Evolutionary conservation across 805 yeast genomes (phyloP), one percentile per base, ranked within the genome.

Genomic region (Kodamaea sagamina): DNA sequence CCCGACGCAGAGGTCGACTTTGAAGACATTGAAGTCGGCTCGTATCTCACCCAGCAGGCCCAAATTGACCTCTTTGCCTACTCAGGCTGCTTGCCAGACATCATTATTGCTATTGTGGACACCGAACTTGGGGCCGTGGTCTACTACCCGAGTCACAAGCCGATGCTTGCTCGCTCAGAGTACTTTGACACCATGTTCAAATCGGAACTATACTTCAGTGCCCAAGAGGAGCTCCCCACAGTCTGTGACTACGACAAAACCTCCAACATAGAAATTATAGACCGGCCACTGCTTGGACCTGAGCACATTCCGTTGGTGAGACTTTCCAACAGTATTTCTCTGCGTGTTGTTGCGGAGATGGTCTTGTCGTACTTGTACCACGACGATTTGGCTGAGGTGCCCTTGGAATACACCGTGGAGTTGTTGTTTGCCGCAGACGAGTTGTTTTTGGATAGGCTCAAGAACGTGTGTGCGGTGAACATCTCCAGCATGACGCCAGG

Each of bases 151-250:
- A 80, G 73, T 4, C 86, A 86, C 58, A 68, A 81, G 32, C 72
- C 86, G 0, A 74, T 86, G 38, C 56, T 86, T 17, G 60, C 73
- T 4, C 63, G 89, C 31, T 76, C 86, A 2, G 84, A 78, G 34
- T 86, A 82, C 58, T 86, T 78, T 53, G 77, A 72, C 40, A 72
- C 79, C 2, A 75, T 85, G 82, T 79, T 86, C 55, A 58, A 67
- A 7, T 79, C 86, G 1, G 67, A 59, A 6, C 52, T 67, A 1
- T 67, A 61, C 43, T 29, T 19, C 4, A 36, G 42, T 11, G 38
- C 55, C 6, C 47, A 47, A 4, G 43, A 36, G 17, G 54, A 51
- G 1, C 18, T 49, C 17, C 66, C 67, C 1, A 24, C 43, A 5
- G 37, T 38, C 16, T 39, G 28, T 10, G 42, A 47, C 25, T 24